Base-by-base conservation (phyloP, 2,329 filamentous ascomycete genomes). In the Aureobasidium melanogenum region DNA sequence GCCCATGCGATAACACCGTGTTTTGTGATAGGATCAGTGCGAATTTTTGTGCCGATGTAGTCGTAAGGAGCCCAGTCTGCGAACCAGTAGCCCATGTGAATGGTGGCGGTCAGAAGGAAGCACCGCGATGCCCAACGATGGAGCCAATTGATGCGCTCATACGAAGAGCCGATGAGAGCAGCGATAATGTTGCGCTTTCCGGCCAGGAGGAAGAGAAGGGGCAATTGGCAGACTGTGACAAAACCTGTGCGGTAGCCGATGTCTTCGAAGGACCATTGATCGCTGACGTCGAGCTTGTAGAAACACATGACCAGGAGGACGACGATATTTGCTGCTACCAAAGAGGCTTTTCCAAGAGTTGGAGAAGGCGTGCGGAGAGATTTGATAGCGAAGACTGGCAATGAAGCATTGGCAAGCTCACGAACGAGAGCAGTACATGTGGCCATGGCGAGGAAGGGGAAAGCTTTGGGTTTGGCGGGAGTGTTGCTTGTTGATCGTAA, bases 111-210 rank as follows among this genome's bases (percentile, higher is more conserved):
- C 17, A 89, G 74, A 38, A 89, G 80, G 74, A 89, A 82, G 60
- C 84, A 87, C 62, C 87, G 80, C 3, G 84, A 85, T 10, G 86
- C 82, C 87, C 87, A 90, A 63, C 87, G 81, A 67, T 90, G 87
- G 57, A 89, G 73, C 87, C 87, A 89, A 70, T 88, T 89, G 62
- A 89, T 75, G 9, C 84, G 80, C 72, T 89, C 87, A 67, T 89
- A 84, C 63, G 85, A 84, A 10, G 81, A 79, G 12, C 86, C 87
- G 4, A 81, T 78, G 26, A 89, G 72, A 58, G 79, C 76, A 0
- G 83, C 85, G n/a, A 89, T 73, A 22, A 84, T 74, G 65, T 83
- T 84, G 62, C 79, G 78, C 69, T 82, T 82, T 10, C 80, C 80
- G 1, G 81, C 76, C 38, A 84, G 75, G 12, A 84, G 71, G 65